Evolutionary conservation across 495 filamentous ascomycete species (phyloP).

Genomic region (Aspergillus taichungensis): DNA sequence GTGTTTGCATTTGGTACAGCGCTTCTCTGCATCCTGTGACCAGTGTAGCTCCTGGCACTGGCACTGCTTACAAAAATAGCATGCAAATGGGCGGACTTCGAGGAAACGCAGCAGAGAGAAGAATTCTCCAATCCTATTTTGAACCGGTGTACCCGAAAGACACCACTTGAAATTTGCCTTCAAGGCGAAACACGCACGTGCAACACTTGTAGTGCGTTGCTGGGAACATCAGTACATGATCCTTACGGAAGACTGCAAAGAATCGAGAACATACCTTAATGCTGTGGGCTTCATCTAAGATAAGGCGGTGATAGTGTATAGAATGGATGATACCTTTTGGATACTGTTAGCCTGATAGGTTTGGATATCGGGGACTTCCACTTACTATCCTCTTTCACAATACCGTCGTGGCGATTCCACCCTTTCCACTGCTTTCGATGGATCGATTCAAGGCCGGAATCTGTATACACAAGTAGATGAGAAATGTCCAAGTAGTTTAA

Average conservation of each 20-base stretch:
- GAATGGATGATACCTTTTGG: slow-evolving; percentile 59
- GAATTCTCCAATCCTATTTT: slow-evolving; percentile 95
- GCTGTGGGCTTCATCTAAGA: slow-evolving; percentile 93
- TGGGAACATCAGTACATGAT: slow-evolving; percentile 20
- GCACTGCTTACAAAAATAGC: slow-evolving; percentile 86
- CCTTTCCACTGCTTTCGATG: slow-evolving; percentile 90
- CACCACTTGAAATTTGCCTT: slow-evolving; percentile 88
- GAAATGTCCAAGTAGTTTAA: background rate
- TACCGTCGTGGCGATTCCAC: slow-evolving; percentile 65
- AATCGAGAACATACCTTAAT: slow-evolving; percentile 57
- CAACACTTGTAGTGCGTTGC: slow-evolving; percentile 75
- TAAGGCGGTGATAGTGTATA: slow-evolving; percentile 79
- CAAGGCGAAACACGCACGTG: slow-evolving; percentile 88
- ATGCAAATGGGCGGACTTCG: slow-evolving; percentile 76
- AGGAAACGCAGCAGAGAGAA: slow-evolving; percentile 91
- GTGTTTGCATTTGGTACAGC: slow-evolving; percentile 57
- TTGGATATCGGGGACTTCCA: background rate
- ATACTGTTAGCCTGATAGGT: background rate
- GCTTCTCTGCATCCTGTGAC: slow-evolving; percentile 58
- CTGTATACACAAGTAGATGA: slow-evolving; percentile 17
- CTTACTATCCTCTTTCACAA: slow-evolving; percentile 71
- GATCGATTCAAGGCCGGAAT: slow-evolving; percentile 85
- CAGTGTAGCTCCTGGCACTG: slow-evolving; percentile 75
- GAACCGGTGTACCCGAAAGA: slow-evolving; percentile 85
- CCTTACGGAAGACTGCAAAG: background rate